Conservation (phyloP, 495 filamentous ascomycete genomes). For the Pyrenula aspistea region DNA sequence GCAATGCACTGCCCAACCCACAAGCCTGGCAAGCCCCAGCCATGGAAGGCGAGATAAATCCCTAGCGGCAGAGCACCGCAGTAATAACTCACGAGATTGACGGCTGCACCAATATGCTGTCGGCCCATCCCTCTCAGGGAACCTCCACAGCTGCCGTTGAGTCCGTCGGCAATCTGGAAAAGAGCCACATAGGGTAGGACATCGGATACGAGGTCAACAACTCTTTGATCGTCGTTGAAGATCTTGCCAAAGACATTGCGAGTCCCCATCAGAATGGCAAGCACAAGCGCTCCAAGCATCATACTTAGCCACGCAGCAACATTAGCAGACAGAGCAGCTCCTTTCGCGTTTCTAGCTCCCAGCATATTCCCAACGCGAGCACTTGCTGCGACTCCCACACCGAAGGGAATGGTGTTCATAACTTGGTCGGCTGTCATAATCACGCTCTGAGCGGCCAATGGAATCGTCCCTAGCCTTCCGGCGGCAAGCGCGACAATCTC, state of each 20-base stretch:
- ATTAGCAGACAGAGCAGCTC: conserved; percentile 65
- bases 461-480: conserved; percentile 69
- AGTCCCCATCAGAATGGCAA: conserved; percentile 61
- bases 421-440: conserved; percentile 94
- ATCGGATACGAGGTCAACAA: conserved; percentile 65
- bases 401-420: conserved; percentile 88
- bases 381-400: conserved; percentile 74
- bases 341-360: conserved; percentile 53
- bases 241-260: conserved; percentile 69
- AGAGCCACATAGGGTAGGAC: conserved; percentile 82
- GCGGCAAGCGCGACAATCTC: conserved; percentile 90
- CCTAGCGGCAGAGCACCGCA: conserved; percentile 72
- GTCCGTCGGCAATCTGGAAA: conserved; percentile 89
- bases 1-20: conserved; percentile 91
- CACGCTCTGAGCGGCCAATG: conserved; percentile 78
- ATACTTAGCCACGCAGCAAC: conserved; percentile 66
- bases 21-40: conserved; percentile 73
- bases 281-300: conserved; percentile 52
- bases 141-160: conserved; percentile 79
- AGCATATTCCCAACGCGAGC: conserved; percentile 74
- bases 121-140: conserved; percentile 74
- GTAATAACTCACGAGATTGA: conserved; percentile 86
- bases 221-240: conserved; percentile 68
- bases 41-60: conserved; percentile 78
- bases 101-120: conserved; percentile 80